These are phyloP conservation scores for Penicillium hordei DNA, from an alignment of 2,329 filamentous ascomycete genomes.

Conservation along the genomic window DNA sequence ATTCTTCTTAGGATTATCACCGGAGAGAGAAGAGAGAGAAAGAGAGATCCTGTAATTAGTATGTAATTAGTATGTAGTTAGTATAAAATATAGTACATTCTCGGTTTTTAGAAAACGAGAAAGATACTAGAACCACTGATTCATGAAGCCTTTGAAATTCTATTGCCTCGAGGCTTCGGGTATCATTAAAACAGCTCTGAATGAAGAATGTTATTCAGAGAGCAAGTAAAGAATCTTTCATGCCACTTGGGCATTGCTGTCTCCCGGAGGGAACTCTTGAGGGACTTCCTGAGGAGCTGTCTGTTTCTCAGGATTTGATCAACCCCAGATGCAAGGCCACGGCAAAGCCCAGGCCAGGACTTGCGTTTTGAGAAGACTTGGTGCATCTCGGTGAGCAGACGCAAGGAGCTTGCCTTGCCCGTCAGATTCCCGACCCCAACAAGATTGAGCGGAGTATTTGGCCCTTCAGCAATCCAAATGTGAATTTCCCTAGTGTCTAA, in stretches of 20 bases:
- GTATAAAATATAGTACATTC: too few species aligned
- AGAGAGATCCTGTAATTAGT: too few species aligned
- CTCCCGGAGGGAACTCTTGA: too few species aligned
- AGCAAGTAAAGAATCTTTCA: neutral
- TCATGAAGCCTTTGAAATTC: neutral
- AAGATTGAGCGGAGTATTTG: neutral
- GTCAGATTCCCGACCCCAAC: neutral
- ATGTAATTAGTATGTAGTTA: too few species aligned
- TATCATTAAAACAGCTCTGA: neutral
- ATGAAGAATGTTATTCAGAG: neutral
- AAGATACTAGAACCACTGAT: neutral
- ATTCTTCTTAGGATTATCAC: too few species aligned
- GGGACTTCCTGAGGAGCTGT: neutral
- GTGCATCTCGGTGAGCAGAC: neutral
- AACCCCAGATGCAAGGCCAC: neutral
- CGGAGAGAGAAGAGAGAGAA: too few species aligned
- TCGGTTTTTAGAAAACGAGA: too few species aligned
- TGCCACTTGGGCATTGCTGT: neutral
- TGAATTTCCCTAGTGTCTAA: neutral
- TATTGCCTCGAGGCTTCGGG: neutral
- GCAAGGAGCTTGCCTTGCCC: neutral
- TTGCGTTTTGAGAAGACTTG: neutral
- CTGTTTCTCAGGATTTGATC: neutral
- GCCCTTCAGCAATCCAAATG: conserved; percentile 1
- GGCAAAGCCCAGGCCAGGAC: conserved; percentile 1